Evolutionary conservation across 208 protist genomes (phyloP), one percentile per base, ranked within the genome.

Genomic region (Sergeia podlipaevii): DNA sequence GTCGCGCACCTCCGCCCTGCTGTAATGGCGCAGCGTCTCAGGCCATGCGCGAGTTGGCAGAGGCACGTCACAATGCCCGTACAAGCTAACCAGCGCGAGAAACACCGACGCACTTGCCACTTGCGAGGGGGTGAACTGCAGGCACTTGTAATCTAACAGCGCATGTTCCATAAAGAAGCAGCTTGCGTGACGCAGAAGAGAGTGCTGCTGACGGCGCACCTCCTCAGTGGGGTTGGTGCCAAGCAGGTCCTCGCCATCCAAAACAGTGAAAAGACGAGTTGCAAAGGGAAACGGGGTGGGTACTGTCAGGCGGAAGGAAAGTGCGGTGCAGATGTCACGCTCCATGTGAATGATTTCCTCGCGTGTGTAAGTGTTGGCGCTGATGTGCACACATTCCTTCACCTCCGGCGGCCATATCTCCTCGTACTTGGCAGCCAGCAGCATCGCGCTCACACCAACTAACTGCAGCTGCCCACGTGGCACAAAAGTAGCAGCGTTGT

Each of bases 381-480:
- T 89, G 60, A 97, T 97, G 77, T 97, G 85, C 33, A 97, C 91
- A 46, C 94, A 97, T 57, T 97, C 93, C 58, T 95, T 85, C 52
- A 97, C 79, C 41, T 92, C 80, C 41, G 92, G 93, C n/a, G 90
- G 87, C 66, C 78, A 89, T 28, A 98, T 96, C 74, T 98, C 91
- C 75, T 98, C 95, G 69, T 96, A 98, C 77, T 97, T 97, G 17
- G 81, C 70, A 2, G 93, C 93, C 29, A 97, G 50, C 34, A 97
- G 73, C 63, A 96, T 89, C 34, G 74, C 76, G 17, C 81, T 86
- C 39, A 94, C 77, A 30, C 97, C 98, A 6, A 99, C 93, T 10
- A 99, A 77, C 79, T 99, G 98, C 38, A 99, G 80, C 69, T 96
- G 85, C 24, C 83, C 70, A 8, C 85, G 86, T n/a, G 74, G 56